Conservation (phyloP, 495 filamentous ascomycete species). For the Xylaria nigripes region DNA sequence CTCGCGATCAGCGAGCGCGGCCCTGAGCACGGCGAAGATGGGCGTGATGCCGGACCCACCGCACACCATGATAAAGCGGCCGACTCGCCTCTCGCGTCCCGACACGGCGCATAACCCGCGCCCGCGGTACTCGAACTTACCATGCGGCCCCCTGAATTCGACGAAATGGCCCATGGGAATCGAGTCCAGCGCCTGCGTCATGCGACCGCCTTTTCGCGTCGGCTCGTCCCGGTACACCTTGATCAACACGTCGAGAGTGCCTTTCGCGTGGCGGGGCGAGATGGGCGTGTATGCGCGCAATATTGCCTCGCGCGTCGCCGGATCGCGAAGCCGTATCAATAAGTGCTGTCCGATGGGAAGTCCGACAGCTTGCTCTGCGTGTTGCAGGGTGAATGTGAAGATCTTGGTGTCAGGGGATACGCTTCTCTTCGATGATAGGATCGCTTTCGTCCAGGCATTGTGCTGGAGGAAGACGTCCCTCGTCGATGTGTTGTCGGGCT, state of each 20-base stretch:
- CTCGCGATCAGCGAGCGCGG: slow-evolving; percentile 49
- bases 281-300: slow-evolving; percentile 89
- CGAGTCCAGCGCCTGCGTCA: slow-evolving; percentile 74
- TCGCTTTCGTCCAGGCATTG: slow-evolving; percentile 61
- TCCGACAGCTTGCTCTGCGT: slow-evolving; percentile 61
- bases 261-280: slow-evolving; percentile 52
- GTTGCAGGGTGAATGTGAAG: slow-evolving; percentile 74
- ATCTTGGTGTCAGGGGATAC: slow-evolving; percentile 78
- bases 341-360: slow-evolving; percentile 86
- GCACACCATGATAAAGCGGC: slow-evolving; percentile 80
- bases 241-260: slow-evolving; percentile 64
- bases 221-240: slow-evolving; percentile 73
- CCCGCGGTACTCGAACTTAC: slow-evolving; percentile 76
- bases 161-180: slow-evolving; percentile 61
- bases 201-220: slow-evolving; percentile 59
- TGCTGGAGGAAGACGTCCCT: slow-evolving; percentile 61
- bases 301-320: slow-evolving; percentile 57
- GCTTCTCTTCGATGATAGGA: slow-evolving; percentile 53
- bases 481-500: slow-evolving; percentile 19
- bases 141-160: slow-evolving; percentile 87
- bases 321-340: slow-evolving; percentile 73
- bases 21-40: slow-evolving; percentile 79
- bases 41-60: slow-evolving; percentile 87
- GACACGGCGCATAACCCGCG: slow-evolving; percentile 56
- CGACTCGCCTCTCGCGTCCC: slow-evolving; percentile 49